phyloP scores from a whole-genome alignment of 2,329 filamentous ascomycete species.

The Dichotomopilus funicola region DNA sequence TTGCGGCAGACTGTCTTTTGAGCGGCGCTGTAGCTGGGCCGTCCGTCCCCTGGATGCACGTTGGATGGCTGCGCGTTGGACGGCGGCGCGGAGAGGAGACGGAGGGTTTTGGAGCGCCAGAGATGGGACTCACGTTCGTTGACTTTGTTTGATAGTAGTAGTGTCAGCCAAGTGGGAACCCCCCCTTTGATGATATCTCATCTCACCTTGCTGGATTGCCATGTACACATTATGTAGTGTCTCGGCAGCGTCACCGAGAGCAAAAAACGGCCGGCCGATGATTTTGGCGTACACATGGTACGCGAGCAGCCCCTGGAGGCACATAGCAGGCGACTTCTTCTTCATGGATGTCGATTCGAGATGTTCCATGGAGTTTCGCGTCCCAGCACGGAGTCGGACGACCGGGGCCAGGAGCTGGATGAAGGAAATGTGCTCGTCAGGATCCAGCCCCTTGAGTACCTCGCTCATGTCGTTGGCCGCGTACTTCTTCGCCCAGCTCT shows the following conservation, averaged over 20 bases:
- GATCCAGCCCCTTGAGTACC: background rate
- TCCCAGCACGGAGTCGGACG: background rate
- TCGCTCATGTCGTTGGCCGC: background rate
- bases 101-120: slow-evolving; percentile 7
- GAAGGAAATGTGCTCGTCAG: background rate
- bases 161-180: too few species aligned
- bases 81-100: background rate
- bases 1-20: background rate
- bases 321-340: slow-evolving; percentile 4
- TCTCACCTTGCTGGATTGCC: background rate
- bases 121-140: slow-evolving; percentile 3
- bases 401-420: background rate
- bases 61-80: background rate
- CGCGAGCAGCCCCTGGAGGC: slow-evolving; percentile 3
- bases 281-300: slow-evolving; percentile 2
- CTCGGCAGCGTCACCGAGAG: background rate
- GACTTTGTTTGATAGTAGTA: background rate
- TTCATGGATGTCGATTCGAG: slow-evolving; percentile 4
- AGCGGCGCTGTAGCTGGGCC: background rate
- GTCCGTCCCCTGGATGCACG: background rate
- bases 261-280: slow-evolving; percentile 7
- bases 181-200: too few species aligned
- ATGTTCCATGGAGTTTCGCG: background rate
- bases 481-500: slow-evolving; percentile 8
- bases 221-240: background rate